phyloP scores from a whole-genome alignment of 345 rosid genomes.

The Lepidium aucheri region DNA sequence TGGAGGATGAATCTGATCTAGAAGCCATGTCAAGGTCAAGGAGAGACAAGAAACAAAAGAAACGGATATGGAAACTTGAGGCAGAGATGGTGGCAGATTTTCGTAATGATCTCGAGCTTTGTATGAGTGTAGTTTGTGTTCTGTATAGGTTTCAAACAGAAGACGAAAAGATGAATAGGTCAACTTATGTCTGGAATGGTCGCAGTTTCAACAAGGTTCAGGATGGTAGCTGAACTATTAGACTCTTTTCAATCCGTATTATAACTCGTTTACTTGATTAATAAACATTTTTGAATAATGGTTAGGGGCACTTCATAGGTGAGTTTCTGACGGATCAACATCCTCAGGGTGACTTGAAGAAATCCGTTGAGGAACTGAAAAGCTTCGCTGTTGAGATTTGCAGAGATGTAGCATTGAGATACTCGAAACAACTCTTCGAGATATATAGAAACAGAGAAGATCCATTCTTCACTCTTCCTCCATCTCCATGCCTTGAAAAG shows the following conservation, averaged over 20 bases:
- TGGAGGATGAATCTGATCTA: too few relatives aligned
- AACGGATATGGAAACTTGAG: slow-evolving; percentile 45
- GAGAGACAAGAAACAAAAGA: slow-evolving; percentile 35
- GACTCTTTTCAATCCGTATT: not conserved
- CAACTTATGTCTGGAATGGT: slow-evolving; percentile 31
- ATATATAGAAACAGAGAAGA: slow-evolving; percentile 61
- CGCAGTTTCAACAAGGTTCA: slow-evolving; percentile 63
- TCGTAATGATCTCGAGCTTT: slow-evolving; percentile 54
- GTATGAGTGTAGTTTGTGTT: slow-evolving; percentile 84
- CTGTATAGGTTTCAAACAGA: slow-evolving; percentile 56
- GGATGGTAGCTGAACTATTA: slow-evolving; percentile 24
- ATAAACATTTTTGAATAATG: not conserved
- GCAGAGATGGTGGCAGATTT: slow-evolving; percentile 69
- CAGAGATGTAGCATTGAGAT: slow-evolving; percentile 38
- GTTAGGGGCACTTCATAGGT: slow-evolving; percentile 49
- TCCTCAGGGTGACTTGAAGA: slow-evolving; percentile 43
- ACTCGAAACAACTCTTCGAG: slow-evolving; percentile 64
- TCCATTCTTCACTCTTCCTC: slow-evolving; percentile 38
- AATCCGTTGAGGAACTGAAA: slow-evolving; percentile 49
- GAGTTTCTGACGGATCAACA: slow-evolving; percentile 53
- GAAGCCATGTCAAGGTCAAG: too few relatives aligned
- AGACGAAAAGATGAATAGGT: slow-evolving; percentile 41
- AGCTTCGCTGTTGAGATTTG: slow-evolving; percentile 40
- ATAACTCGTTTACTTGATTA: not conserved
- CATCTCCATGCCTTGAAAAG: not conserved